Percentiles rank a stretch among this genome's conserved stretches.
Conservation (phyloP, 768 basidiomycete genomes). For the Agrocybe chaxingu region DNA sequence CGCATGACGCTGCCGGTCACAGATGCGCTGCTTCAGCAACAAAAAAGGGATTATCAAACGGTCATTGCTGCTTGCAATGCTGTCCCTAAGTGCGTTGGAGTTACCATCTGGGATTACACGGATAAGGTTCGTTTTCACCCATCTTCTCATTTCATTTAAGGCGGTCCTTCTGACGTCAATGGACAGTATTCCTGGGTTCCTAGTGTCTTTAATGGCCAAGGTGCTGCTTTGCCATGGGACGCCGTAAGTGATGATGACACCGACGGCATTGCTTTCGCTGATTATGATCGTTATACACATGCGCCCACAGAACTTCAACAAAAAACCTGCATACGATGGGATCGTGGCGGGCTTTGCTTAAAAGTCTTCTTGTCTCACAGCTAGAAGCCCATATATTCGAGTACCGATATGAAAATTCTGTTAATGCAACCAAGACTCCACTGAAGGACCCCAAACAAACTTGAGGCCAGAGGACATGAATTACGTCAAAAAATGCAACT, state of each 20-base stretch:
- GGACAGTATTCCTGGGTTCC: conserved; percentile 39
- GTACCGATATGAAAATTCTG: too few relatives aligned
- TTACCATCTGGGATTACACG: conserved; percentile 45
- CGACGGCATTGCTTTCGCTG: neutral
- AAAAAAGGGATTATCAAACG: conserved; percentile 54
- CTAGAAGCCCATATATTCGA: too few relatives aligned
- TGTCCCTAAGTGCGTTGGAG: conserved; percentile 37
- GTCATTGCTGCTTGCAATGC: conserved; percentile 54
- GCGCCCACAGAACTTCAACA: conserved; percentile 29
- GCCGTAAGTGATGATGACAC: conserved; percentile 17
- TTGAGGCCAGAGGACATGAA: too few relatives aligned
- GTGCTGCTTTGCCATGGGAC: conserved; percentile 37
- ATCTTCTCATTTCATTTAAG: neutral
- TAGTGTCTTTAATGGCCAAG: conserved; percentile 33
- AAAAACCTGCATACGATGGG: conserved; percentile 45
- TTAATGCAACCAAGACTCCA: too few relatives aligned
- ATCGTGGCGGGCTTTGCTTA: conserved; percentile 32
- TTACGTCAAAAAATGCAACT: too few relatives aligned
- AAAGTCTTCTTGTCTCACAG: too few relatives aligned
- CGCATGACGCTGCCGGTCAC: conserved; percentile 56
- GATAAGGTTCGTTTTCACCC: conserved; percentile 26
- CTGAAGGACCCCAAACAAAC: too few relatives aligned
- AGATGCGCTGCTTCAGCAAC: conserved; percentile 44
- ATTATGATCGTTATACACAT: neutral
- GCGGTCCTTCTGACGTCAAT: neutral